Evolutionary conservation across 129 eudicot species (phyloP).

Genomic region (Flaveria ramosissima): DNA sequence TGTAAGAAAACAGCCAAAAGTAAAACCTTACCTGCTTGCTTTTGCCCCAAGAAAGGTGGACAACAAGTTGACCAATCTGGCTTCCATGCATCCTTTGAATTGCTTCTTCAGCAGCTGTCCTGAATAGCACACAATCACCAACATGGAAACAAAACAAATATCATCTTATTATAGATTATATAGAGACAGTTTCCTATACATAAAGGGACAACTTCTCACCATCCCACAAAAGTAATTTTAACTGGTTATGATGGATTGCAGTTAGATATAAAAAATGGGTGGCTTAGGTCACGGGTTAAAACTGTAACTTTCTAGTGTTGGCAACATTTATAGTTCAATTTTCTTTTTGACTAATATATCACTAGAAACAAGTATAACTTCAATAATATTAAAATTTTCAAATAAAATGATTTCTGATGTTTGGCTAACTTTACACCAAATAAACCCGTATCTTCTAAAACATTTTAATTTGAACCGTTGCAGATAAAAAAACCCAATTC

Average conservation of each 20-base stretch:
- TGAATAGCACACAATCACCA: slow-evolving; percentile 33
- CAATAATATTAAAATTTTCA: background rate
- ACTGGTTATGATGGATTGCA: too few relatives aligned
- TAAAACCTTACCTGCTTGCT: slow-evolving; percentile 57
- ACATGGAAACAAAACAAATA: background rate
- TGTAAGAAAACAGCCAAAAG: background rate
- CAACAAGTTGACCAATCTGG: slow-evolving; percentile 80
- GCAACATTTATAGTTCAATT: background rate
- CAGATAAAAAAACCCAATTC: background rate
- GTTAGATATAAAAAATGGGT: too few relatives aligned
- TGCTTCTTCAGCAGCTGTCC: slow-evolving; percentile 96
- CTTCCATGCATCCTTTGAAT: slow-evolving; percentile 91
- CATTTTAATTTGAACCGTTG: background rate
- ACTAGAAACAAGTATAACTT: background rate
- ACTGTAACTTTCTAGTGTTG: background rate
- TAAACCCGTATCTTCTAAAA: background rate
- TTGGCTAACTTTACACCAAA: background rate
- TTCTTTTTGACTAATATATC: background rate
- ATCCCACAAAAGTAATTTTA: slow-evolving; percentile 6
- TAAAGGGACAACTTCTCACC: background rate
- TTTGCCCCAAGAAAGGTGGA: slow-evolving; percentile 96
- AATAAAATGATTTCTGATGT: background rate
- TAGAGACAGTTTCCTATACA: background rate
- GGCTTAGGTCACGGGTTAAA: background rate
- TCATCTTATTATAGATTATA: slow-evolving; percentile 11